Conservation (phyloP, 1,284 basidiomycete species). For the Microbotryum silenes-acaulis region DNA sequence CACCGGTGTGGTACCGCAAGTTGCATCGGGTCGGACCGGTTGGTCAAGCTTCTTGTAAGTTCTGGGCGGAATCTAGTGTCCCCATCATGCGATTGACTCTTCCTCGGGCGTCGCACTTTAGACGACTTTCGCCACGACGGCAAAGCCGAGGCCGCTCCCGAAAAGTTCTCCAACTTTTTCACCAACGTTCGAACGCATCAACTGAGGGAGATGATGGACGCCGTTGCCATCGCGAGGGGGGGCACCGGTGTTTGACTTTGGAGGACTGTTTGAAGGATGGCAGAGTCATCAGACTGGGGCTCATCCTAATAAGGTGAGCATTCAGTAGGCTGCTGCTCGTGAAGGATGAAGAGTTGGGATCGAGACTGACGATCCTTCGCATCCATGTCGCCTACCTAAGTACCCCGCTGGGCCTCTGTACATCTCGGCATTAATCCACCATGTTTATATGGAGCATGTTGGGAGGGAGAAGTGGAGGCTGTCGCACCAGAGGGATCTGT, state of each 20-base stretch:
- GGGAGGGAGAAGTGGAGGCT: slow-evolving; percentile 29
- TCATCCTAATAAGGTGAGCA: slow-evolving; percentile 31
- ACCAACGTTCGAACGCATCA: slow-evolving; percentile 34
- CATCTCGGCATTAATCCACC: slow-evolving; percentile 32
- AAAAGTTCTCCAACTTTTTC: slow-evolving; percentile 35
- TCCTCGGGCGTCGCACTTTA: slow-evolving; percentile 2
- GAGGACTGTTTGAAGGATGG: slow-evolving; percentile 35
- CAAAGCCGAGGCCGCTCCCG: slow-evolving; percentile 8
- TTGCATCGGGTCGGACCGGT: slow-evolving; percentile 34
- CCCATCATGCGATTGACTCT: not conserved
- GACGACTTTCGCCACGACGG: slow-evolving; percentile 29
- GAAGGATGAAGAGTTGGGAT: not conserved
- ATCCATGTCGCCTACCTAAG: slow-evolving; percentile 1
- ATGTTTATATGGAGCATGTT: slow-evolving; percentile 33
- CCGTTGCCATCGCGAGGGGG: slow-evolving; percentile 29
- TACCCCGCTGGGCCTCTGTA: slow-evolving; percentile 32
- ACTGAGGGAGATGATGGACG: slow-evolving; percentile 34
- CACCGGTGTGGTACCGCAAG: slow-evolving; percentile 32
- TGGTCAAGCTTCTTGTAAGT: slow-evolving; percentile 25
- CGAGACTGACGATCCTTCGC: not conserved
- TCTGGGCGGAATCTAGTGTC: too few species aligned
- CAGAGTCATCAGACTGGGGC: slow-evolving; percentile 33
- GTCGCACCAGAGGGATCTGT: slow-evolving; percentile 6
- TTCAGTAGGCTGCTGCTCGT: too few species aligned
- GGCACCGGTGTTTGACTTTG: slow-evolving; percentile 33